Percentiles rank a stretch among this genome's conserved stretches.
phyloP scores from a whole-genome alignment of 176 grass and related monocot species.

The Rhynchospora tenuis region DNA sequence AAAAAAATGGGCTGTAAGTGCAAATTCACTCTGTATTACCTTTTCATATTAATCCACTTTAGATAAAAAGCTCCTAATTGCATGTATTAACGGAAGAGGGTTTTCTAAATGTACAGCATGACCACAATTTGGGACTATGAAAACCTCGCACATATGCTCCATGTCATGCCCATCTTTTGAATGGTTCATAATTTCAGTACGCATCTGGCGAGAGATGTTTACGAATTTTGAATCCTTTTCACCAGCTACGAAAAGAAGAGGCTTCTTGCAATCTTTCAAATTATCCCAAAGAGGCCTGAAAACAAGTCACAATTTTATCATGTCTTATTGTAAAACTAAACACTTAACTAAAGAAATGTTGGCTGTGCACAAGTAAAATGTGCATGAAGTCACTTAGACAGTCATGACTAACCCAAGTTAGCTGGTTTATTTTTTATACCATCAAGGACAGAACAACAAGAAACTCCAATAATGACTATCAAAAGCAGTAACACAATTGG shows the following conservation, averaged over 20 bases:
- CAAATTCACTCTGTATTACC: not conserved
- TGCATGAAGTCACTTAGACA: not conserved
- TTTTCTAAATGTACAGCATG: conserved; percentile 93
- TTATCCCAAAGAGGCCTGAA: conserved; percentile 84
- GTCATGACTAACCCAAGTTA: no score
- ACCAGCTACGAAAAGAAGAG: conserved; percentile 69
- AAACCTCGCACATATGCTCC: conserved; percentile 40
- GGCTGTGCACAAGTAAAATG: not conserved
- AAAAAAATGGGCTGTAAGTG: not conserved
- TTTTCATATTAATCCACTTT: conserved; percentile 15
- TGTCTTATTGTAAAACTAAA: not conserved
- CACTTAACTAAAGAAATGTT: not conserved
- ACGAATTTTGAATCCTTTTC: conserved; percentile 76
- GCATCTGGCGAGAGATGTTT: conserved; percentile 56
- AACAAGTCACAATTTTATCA: conserved; percentile 12
- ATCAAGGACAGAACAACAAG: not conserved
- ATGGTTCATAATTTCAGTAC: conserved; percentile 40
- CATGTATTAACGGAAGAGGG: conserved; percentile 70
- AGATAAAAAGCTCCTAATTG: conserved; percentile 62
- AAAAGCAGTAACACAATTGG: not conserved
- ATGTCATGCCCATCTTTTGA: conserved; percentile 18
- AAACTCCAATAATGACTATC: not conserved
- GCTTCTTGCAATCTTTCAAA: conserved; percentile 59
- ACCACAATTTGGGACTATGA: conserved; percentile 63
- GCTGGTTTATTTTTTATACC: not conserved